Percentiles rank a stretch among this genome's conserved stretches.
Conservation (phyloP, 129 eudicot species). For the Flaveria robusta region DNA sequence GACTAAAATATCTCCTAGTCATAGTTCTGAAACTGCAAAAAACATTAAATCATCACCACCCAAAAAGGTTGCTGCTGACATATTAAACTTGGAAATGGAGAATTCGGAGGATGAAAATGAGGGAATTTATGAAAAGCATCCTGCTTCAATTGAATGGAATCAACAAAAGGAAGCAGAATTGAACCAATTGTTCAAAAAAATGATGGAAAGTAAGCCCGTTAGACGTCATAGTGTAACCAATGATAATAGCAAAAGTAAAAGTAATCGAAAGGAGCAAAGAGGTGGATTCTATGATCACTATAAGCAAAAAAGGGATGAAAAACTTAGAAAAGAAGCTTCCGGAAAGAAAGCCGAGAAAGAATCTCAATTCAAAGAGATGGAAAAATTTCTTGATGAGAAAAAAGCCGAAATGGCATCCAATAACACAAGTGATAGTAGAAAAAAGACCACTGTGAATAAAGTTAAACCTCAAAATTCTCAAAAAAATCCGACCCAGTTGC, state of each 20-base stretch:
- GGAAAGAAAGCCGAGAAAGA: slow-evolving; percentile 69
- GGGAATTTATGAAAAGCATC: slow-evolving; percentile 43
- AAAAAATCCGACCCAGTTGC: slow-evolving; percentile 39
- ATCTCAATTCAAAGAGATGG: slow-evolving; percentile 56
- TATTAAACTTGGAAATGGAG: slow-evolving; percentile 33
- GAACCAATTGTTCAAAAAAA: slow-evolving; percentile 73
- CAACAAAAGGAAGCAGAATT: slow-evolving; percentile 92
- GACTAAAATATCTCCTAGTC: slow-evolving; percentile 19
- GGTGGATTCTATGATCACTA: slow-evolving; percentile 71
- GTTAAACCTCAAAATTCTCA: slow-evolving; percentile 48
- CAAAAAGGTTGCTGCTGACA: slow-evolving; percentile 35
- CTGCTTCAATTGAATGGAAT: slow-evolving; percentile 75
- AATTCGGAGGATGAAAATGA: slow-evolving; percentile 28
- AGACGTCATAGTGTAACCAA: slow-evolving; percentile 46
- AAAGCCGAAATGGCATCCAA: slow-evolving; percentile 63
- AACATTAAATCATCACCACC: slow-evolving; percentile 35
- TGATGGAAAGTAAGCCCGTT: slow-evolving; percentile 77
- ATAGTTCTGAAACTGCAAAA: slow-evolving; percentile 42
- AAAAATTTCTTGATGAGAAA: slow-evolving; percentile 50
- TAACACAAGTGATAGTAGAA: slow-evolving; percentile 45
- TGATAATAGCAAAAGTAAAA: slow-evolving; percentile 46
- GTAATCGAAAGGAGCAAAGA: slow-evolving; percentile 44
- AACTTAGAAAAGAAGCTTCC: slow-evolving; percentile 59
- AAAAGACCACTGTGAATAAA: slow-evolving; percentile 36
- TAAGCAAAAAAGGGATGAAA: slow-evolving; percentile 79